Evolutionary conservation across 139 green algal species (phyloP).

Genomic region (Diplosphaera chodatii): DNA sequence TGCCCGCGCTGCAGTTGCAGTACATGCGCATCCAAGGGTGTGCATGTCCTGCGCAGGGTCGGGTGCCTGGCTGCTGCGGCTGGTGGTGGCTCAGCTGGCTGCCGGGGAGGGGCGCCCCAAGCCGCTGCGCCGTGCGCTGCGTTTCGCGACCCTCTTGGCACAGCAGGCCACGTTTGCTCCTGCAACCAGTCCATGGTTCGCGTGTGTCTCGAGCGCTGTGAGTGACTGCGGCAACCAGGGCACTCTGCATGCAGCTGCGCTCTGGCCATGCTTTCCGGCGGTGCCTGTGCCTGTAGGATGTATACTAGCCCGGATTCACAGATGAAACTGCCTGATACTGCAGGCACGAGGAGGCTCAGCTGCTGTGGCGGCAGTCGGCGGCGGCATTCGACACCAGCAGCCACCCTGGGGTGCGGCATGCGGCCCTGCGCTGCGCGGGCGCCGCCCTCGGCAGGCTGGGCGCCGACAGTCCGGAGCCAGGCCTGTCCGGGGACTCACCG

Average conservation of each 20-base stretch:
- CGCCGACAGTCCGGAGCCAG: no score
- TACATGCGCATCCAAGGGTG: no score
- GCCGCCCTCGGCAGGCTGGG: neutral
- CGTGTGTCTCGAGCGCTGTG: no score
- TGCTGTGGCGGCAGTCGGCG: neutral
- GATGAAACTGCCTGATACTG: no score
- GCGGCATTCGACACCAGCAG: neutral
- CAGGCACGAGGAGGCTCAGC: neutral
- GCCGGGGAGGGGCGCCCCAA: slow-evolving; percentile 11
- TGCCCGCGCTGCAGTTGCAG: no score
- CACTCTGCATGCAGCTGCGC: neutral
- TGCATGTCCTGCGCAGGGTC: neutral
- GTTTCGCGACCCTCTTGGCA: slow-evolving; percentile 15
- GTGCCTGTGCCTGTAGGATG: no score
- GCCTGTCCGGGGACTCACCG: no score
- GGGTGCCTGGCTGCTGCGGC: slow-evolving; percentile 5
- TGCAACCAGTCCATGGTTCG: no score
- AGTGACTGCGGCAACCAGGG: no score
- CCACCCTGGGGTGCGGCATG: slow-evolving; percentile 2
- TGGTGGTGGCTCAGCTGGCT: slow-evolving; percentile 13
- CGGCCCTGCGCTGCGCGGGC: slow-evolving; percentile 31
- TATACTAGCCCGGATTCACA: no score
- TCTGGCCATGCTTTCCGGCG: no score
- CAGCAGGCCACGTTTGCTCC: neutral
- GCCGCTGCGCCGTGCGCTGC: slow-evolving; percentile 15